These are phyloP conservation scores for Venturiaceae sp. DNA, from an alignment of 2,329 filamentous ascomycete species.

Conservation along the genomic window DNA sequence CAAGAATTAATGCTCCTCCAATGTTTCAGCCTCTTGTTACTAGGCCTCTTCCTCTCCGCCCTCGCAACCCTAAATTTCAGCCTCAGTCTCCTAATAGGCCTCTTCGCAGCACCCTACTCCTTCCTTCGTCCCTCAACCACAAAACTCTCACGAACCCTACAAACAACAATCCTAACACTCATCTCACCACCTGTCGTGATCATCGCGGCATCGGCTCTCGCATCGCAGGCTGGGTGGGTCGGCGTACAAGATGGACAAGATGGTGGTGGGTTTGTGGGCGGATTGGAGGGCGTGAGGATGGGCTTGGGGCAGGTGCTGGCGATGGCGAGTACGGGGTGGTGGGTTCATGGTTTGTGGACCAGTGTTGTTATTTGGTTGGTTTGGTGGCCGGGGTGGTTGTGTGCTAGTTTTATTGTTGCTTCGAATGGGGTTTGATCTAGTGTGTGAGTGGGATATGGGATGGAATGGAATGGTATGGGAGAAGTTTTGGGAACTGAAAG, in stretches of 20 bases:
- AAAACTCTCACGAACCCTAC: not conserved
- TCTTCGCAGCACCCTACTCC: constrained; percentile 69
- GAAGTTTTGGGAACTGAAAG: no score
- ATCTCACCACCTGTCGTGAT: constrained; percentile 24
- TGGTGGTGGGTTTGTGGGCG: constrained; percentile 18
- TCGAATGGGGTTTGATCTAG: not conserved
- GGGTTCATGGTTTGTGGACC: constrained; percentile 82
- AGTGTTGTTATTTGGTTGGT: constrained; percentile 86
- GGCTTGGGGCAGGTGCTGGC: constrained; percentile 50
- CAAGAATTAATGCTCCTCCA: constrained; percentile 75
- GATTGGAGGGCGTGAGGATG: constrained; percentile 47
- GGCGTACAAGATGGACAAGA: constrained; percentile 12
- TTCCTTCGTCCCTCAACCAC: constrained; percentile 44
- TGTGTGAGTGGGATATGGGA: no score
- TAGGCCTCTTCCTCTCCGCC: constrained; percentile 85
- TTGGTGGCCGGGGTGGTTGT: constrained; percentile 90
- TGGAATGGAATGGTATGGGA: not conserved
- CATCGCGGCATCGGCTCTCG: constrained; percentile 12
- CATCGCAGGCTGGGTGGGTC: constrained; percentile 12
- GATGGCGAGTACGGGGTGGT: constrained; percentile 77
- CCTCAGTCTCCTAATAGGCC: constrained; percentile 73
- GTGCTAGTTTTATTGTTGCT: constrained; percentile 26
- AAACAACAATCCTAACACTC: constrained; percentile 16
- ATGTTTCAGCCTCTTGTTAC: constrained; percentile 82
- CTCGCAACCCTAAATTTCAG: constrained; percentile 96